Conservation (phyloP, 2,329 filamentous ascomycete species). For the Monosporascus ibericus region DNA sequence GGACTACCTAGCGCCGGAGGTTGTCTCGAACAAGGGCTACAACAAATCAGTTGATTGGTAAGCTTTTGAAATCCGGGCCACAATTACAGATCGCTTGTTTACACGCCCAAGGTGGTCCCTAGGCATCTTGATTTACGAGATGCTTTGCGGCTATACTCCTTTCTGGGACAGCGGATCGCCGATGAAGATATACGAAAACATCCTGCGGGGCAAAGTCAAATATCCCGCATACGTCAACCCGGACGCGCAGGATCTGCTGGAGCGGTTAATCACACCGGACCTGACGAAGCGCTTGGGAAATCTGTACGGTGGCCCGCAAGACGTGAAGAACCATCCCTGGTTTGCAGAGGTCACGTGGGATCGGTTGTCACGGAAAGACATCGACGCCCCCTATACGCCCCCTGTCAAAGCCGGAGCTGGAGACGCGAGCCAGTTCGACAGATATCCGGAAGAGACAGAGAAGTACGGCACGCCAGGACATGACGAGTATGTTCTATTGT, state of each 20-base stretch:
- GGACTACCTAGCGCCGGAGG: slow-evolving; percentile 94
- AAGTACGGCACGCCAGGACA: slow-evolving; percentile 73
- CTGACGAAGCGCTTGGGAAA: slow-evolving; percentile 94
- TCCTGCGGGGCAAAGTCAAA: slow-evolving; percentile 90
- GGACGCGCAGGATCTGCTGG: slow-evolving; percentile 87
- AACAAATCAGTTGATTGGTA: slow-evolving; percentile 99
- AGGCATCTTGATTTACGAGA: slow-evolving; percentile 97
- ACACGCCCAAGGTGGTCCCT: slow-evolving; percentile 76
- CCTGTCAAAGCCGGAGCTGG: slow-evolving; percentile 90
- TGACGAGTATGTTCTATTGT: slow-evolving; percentile 68
- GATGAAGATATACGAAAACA: slow-evolving; percentile 99
- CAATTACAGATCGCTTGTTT: not conserved
- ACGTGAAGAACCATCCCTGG: slow-evolving; percentile 95
- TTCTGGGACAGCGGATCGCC: slow-evolving; percentile 98
- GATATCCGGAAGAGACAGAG: slow-evolving; percentile 95
- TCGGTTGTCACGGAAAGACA: slow-evolving; percentile 86
- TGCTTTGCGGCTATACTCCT: slow-evolving; percentile 97
- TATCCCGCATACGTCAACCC: slow-evolving; percentile 94
- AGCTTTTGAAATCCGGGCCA: slow-evolving; percentile 28
- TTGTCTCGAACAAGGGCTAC: slow-evolving; percentile 98
- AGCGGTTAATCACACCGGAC: slow-evolving; percentile 89
- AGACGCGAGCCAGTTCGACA: slow-evolving; percentile 95
- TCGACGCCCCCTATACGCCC: slow-evolving; percentile 95
- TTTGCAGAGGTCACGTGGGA: slow-evolving; percentile 99
- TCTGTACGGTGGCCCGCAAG: slow-evolving; percentile 79